Evolutionary conservation across 257 asterid genomes (phyloP).

Genomic region (Eustoma russellianum): DNA sequence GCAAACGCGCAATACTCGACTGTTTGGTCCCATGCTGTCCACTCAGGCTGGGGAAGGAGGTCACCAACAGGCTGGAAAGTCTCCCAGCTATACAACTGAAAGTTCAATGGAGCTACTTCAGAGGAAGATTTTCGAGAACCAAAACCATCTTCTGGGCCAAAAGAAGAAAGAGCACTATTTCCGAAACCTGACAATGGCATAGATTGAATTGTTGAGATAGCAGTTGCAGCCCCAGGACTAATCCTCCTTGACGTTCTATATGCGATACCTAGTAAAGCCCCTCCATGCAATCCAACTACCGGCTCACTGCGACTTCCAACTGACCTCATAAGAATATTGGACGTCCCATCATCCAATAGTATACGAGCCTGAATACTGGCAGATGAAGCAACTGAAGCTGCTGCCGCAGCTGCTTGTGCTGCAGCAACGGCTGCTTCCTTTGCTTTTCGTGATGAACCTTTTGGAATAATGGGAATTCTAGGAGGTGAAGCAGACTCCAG

Average conservation of each 20-base stretch:
- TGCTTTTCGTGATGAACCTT: conserved; percentile 90
- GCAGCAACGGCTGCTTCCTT: conserved; percentile 98
- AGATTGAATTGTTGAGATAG: conserved; percentile 79
- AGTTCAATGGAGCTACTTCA: conserved; percentile 75
- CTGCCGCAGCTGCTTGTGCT: conserved; percentile 86
- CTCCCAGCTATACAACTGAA: conserved; percentile 97
- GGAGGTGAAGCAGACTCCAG: conserved; percentile 81
- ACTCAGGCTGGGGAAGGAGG: conserved; percentile 98
- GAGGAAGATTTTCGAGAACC: conserved; percentile 53
- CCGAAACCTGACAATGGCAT: conserved; percentile 88
- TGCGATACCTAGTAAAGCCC: conserved; percentile 89
- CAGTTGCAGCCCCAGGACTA: conserved; percentile 69
- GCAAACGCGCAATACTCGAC: conserved; percentile 98
- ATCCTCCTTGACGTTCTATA: conserved; percentile 89
- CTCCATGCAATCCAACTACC: conserved; percentile 85
- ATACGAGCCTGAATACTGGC: conserved; percentile 96
- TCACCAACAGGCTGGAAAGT: conserved; percentile 92
- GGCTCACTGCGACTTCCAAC: conserved; percentile 95
- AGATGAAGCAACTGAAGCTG: conserved; percentile 87
- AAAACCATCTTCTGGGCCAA: conserved; percentile 69
- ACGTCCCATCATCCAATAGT: conserved; percentile 91
- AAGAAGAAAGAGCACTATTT: conserved; percentile 54
- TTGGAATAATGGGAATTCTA: conserved; percentile 84
- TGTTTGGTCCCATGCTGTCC: conserved; percentile 99
- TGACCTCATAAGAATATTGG: conserved; percentile 88